Evolutionary conservation across 441 rosid species (phyloP), one percentile per base, ranked within the genome.

Genomic region (Geranium incanum): DNA sequence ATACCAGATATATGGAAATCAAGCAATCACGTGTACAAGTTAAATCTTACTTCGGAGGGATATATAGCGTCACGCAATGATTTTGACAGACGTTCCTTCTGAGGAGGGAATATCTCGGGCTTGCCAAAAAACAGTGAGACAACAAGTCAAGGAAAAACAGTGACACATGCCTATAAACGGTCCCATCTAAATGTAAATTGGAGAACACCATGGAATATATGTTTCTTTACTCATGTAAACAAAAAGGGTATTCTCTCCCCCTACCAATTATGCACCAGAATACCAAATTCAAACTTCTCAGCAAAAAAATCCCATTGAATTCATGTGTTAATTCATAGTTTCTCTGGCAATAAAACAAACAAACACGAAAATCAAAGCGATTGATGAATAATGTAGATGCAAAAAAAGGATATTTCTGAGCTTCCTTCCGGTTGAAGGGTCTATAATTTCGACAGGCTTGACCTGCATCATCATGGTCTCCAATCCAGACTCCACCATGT

Each of bases 401-500:
- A 52, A 62, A 33, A 68, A 72, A 83, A 90, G 97, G 97, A 92
- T 92, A 90, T 89, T 82, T 72, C 76, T 86, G 15, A 90, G 82
- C 50, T 78, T 75, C 71, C 70, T 82, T 11, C 75, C 78, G 76
- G 89, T 71, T 81, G 37, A 67, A 0, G 92, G 5, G 71, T 95
- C 88, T 52, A 64, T 15, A 38, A 92, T 75, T 6, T 78, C 39
- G 45, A 90, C 88, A 18, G 97, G 90, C 74, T 84, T 86, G 79
- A 90, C 75, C 45, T 75, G 75, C 43, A 70, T 71, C 75, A 92
- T 68, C 97, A 95, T 92, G 45, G 80, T 78, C n/a, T 84, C 93
- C 18, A 95, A 82, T 15, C 99, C 99, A 76, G 79, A 72, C 0
- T 87, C 91, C 16, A 85, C 74, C 88, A 90, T 85, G 87, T 88